Evolutionary conservation across 2,329 filamentous ascomycete species (phyloP), one percentile per base, ranked within the genome.

Genomic region (Talaromyces pinophilus): DNA sequence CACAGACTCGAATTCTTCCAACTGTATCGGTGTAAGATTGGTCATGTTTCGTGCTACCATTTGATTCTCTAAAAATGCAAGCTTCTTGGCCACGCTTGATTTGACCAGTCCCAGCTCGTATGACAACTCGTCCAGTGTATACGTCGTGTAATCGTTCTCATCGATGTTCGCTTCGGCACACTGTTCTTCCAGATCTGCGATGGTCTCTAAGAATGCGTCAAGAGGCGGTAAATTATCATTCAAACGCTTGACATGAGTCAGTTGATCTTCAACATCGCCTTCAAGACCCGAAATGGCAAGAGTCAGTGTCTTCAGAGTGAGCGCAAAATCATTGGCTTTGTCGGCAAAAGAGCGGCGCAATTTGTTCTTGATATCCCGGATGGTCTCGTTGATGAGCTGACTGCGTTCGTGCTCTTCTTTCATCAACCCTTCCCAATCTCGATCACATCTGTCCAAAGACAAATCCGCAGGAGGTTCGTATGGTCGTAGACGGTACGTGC

Each of bases 111-210:
- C 89, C 67, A 98, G 85, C 80, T 99, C 95, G 80, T 99, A 99
- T 67, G 89, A 88, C 50, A 99, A 85, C 80, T 99, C 95, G 76
- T 99, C 95, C 77, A 98, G 95, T 10, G 94, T 97, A 80, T 98
- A 98, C 8, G 94, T 98, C n/a, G 95, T 99, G 78, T 95, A 98
- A 82, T 99, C 95, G 79, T 99, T 99, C 75, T 99, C 95, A 79
- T 99, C 95, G 70, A 99, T 97, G 77, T 99, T 98, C 69, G 95
- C 95, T 82, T 98, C 94, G 67, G 90, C 87, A 77, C 95, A 99
- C 80, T 97, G 92, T 69, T 88, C 87, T 74, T 97, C 93, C 59
- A 98, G 86, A 11, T 87, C 88, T 15, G 88, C 91, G 75, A 99
- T 97, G 69, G 92, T 91, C 69, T 92, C 89, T 48, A 99, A 85